Conservation (phyloP, 169 alveolate species). For the Cryptosporidium bovis region DNA sequence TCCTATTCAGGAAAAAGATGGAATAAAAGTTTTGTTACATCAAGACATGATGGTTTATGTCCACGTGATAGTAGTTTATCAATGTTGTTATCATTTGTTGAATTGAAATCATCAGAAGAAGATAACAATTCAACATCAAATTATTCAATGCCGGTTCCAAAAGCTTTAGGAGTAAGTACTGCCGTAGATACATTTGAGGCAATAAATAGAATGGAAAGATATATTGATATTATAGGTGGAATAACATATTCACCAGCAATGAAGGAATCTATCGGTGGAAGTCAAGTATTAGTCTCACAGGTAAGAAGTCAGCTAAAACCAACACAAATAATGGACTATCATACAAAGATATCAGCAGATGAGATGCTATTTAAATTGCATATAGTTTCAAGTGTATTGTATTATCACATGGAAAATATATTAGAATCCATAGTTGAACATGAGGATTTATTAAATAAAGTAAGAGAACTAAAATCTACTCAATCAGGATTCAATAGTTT, state of each 20-base stretch:
- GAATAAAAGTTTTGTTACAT: conserved; percentile 62
- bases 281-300: conserved; percentile 60
- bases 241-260: conserved; percentile 56
- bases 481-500: conserved; percentile 71
- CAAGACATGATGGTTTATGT: conserved; percentile 59
- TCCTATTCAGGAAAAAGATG: conserved; percentile 53
- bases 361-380: conserved; percentile 45
- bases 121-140: conserved; percentile 1
- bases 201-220: conserved; percentile 58
- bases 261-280: conserved; percentile 71
- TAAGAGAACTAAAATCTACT: conserved; percentile 56
- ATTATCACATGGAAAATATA: conserved; percentile 62
- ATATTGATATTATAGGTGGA: conserved; percentile 70
- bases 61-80: conserved; percentile 69
- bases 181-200: conserved; percentile 74
- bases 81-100: conserved; percentile 55
- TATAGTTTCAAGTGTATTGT: conserved; percentile 44
- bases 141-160: conserved; percentile 33
- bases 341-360: conserved; percentile 65
- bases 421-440: conserved; percentile 68
- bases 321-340: conserved; percentile 72
- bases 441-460: conserved; percentile 47
- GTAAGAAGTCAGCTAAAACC: conserved; percentile 69
- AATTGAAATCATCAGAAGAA: conserved; percentile 14
- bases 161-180: conserved; percentile 46